Conservation (phyloP, 192 early-diverging fungal genomes). For the Coemansia sp. region DNA sequence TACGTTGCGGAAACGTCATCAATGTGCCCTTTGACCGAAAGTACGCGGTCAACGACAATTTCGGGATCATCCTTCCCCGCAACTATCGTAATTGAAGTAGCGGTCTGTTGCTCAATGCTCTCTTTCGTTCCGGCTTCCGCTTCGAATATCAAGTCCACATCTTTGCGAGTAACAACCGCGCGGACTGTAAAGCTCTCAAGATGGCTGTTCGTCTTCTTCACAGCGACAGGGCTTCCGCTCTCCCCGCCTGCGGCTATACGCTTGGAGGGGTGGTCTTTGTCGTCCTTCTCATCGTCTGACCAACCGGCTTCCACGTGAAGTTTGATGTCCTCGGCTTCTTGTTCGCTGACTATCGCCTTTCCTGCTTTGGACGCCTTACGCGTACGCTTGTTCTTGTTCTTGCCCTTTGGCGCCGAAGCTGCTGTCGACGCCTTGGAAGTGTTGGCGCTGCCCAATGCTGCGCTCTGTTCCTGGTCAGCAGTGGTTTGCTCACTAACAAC, state of each 20-base stretch:
- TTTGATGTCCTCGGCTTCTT: slow-evolving; percentile 48
- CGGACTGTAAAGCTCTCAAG: slow-evolving; percentile 50
- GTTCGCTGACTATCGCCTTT: slow-evolving; percentile 14
- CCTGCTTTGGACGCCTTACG: slow-evolving; percentile 20
- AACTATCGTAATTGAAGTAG: slow-evolving; percentile 27
- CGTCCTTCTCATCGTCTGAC: slow-evolving; percentile 53
- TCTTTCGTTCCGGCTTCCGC: slow-evolving; percentile 15
- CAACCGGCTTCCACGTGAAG: slow-evolving; percentile 49
- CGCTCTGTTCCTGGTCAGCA: background rate
- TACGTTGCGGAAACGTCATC: slow-evolving; percentile 34
- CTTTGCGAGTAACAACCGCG: slow-evolving; percentile 55
- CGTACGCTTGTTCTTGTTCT: slow-evolving; percentile 28
- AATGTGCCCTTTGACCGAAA: slow-evolving; percentile 47
- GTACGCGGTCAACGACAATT: slow-evolving; percentile 54
- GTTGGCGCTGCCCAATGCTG: background rate
- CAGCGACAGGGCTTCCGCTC: slow-evolving; percentile 16
- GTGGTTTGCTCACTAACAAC: background rate
- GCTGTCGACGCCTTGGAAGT: slow-evolving; percentile 2
- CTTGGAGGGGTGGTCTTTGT: slow-evolving; percentile 48
- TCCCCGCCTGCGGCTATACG: slow-evolving; percentile 24
- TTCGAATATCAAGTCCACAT: slow-evolving; percentile 50
- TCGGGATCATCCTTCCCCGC: slow-evolving; percentile 55
- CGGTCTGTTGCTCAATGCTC: slow-evolving; percentile 24
- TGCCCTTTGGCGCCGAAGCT: slow-evolving; percentile 4
- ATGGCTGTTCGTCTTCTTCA: slow-evolving; percentile 15